A percentile compares a stretch with the other conserved stretches of the same genome.
Conservation (phyloP, 2,329 filamentous ascomycete genomes). For the Aspergillus versicolor region DNA sequence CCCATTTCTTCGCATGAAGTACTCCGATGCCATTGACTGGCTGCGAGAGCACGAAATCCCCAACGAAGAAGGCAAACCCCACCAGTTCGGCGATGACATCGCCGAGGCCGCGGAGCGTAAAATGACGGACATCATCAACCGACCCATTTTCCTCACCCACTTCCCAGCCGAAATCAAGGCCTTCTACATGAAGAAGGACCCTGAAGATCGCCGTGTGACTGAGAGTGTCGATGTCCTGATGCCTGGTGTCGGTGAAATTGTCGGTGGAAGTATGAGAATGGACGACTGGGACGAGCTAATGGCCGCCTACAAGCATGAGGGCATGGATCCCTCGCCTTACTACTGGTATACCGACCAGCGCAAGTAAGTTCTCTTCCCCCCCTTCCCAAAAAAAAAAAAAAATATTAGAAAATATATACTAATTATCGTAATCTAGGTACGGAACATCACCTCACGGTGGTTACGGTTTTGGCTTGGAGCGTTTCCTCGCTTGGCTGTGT, state of each 20-base stretch:
- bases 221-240: constrained; percentile 86
- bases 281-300: constrained; percentile 86
- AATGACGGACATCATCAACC: constrained; percentile 97
- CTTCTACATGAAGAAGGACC: constrained; percentile 97
- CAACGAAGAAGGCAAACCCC: constrained; percentile 88
- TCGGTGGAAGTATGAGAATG: constrained; percentile 96
- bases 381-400: background rate
- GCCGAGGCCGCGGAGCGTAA: constrained; percentile 93
- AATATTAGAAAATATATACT: background rate
- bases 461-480: constrained; percentile 88
- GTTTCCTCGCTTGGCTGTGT: constrained; percentile 69
- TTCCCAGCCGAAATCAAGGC: constrained; percentile 98
- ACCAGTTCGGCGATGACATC: constrained; percentile 95
- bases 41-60: constrained; percentile 83
- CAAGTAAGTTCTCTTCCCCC: constrained; percentile 60
- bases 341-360: constrained; percentile 99
- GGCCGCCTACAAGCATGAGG: constrained; percentile 81
- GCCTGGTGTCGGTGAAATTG: constrained; percentile 96
- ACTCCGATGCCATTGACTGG: constrained; percentile 92
- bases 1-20: constrained; percentile 94
- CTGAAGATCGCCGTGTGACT: constrained; percentile 75
- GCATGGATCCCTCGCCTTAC: constrained; percentile 80
- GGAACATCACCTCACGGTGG: constrained; percentile 89
- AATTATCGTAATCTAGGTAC: constrained; percentile 58
- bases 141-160: constrained; percentile 92